Percentiles rank a stretch among this genome's conserved stretches.
Evolutionary conservation across 208 protist genomes (phyloP).

Genomic region (Lotmaria passim): DNA sequence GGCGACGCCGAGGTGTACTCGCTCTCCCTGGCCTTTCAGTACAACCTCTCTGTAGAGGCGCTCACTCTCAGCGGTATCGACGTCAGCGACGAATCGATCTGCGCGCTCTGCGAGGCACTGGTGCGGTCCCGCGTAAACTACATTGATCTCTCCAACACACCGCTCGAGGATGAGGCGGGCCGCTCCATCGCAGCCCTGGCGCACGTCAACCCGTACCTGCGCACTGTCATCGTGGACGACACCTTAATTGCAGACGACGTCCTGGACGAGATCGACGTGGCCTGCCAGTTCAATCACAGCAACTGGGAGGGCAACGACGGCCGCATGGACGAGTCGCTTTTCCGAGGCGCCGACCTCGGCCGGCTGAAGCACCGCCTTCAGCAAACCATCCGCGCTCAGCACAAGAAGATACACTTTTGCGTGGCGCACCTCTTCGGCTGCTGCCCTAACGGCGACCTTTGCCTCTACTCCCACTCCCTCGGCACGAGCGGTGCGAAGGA

Average conservation of each 20-base stretch:
- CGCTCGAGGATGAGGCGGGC: constrained; percentile 84
- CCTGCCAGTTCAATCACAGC: constrained; percentile 91
- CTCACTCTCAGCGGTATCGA: constrained; percentile 84
- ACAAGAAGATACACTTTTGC: constrained; percentile 70
- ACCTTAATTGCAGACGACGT: constrained; percentile 88
- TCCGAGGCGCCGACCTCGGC: constrained; percentile 50
- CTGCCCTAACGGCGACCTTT: constrained; percentile 81
- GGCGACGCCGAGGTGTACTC: constrained; percentile 79
- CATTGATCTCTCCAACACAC: constrained; percentile 86
- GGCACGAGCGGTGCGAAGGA: constrained; percentile 48
- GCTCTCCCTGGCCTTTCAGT: constrained; percentile 80
- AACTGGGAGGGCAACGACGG: constrained; percentile 76
- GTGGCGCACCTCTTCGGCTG: constrained; percentile 75
- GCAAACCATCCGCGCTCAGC: constrained; percentile 57
- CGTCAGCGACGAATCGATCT: constrained; percentile 83
- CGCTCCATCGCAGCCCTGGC: constrained; percentile 80
- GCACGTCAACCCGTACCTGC: constrained; percentile 82
- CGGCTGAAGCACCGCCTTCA: constrained; percentile 77
- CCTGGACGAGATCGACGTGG: constrained; percentile 90
- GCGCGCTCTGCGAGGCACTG: constrained; percentile 76
- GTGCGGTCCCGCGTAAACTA: constrained; percentile 79
- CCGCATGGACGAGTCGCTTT: constrained; percentile 52
- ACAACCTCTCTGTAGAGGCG: constrained; percentile 87
- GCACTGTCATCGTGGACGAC: constrained; percentile 86
- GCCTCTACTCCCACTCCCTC: constrained; percentile 76